phyloP scores from a whole-genome alignment of 1,139 yeast species.

The Taphrina wiesneri region DNA sequence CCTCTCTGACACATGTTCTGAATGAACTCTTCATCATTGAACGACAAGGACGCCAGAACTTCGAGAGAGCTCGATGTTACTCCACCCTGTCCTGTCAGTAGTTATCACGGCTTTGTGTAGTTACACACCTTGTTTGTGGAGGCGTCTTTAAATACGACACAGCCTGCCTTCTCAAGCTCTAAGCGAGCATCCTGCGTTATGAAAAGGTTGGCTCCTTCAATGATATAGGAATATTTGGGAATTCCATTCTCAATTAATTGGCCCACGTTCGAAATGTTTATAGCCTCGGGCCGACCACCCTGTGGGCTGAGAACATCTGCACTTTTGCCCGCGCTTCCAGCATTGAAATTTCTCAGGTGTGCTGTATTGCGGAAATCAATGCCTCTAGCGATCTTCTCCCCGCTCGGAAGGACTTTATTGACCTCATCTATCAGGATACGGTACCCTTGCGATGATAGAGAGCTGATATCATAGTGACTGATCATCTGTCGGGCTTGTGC shows the following conservation, averaged over 20 bases:
- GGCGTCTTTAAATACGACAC: constrained; percentile 87
- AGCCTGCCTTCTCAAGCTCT: constrained; percentile 80
- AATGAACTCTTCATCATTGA: constrained; percentile 80
- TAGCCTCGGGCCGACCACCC: constrained; percentile 98
- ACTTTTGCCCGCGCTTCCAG: constrained; percentile 58
- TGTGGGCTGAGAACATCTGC: constrained; percentile 88
- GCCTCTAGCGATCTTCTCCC: constrained; percentile 74
- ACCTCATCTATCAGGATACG: constrained; percentile 82
- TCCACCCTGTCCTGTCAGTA: constrained; percentile 63
- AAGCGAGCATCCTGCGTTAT: constrained; percentile 93
- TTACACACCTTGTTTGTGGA: constrained; percentile 71
- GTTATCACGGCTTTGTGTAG: not conserved
- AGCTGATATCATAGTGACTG: constrained; percentile 63
- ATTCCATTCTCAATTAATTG: constrained; percentile 75
- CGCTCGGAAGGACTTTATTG: constrained; percentile 76
- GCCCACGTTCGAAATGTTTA: constrained; percentile 80
- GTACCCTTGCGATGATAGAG: constrained; percentile 74
- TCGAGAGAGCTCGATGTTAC: constrained; percentile 95
- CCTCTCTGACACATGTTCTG: constrained; percentile 69
- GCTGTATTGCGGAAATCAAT: constrained; percentile 88
- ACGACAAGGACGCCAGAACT: constrained; percentile 89
- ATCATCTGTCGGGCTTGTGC: constrained; percentile 80
- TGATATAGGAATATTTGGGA: constrained; percentile 78
- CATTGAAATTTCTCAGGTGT: constrained; percentile 58
- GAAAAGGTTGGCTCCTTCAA: constrained; percentile 96